phyloP scores from a whole-genome alignment of 345 rosid species.

The Ailanthus altissimus region DNA sequence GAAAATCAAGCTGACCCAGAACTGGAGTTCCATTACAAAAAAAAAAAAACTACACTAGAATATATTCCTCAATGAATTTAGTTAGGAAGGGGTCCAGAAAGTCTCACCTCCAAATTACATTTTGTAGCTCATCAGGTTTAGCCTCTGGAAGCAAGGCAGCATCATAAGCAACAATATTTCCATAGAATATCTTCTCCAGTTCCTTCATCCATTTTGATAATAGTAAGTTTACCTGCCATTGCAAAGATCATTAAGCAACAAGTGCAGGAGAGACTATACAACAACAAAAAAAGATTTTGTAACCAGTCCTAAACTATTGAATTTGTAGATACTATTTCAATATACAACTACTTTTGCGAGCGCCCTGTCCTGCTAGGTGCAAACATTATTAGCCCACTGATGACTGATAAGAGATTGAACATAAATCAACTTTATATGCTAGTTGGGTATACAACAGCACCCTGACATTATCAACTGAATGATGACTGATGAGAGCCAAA shows the following conservation, averaged over 20 bases:
- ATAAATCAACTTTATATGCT: not conserved
- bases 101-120: slow-evolving; percentile 77
- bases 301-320: not conserved
- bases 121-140: slow-evolving; percentile 63
- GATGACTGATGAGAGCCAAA: not conserved
- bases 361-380: not conserved
- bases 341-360: not conserved
- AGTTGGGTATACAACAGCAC: not conserved
- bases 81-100: not conserved
- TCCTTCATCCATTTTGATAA: slow-evolving; percentile 95
- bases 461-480: not conserved
- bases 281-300: not conserved
- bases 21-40: not conserved
- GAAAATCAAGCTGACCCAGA: slow-evolving; percentile 1
- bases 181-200: slow-evolving; percentile 90
- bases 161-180: slow-evolving; percentile 89
- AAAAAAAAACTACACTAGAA: not conserved
- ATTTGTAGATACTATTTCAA: not conserved
- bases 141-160: slow-evolving; percentile 86
- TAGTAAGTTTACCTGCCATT: slow-evolving; percentile 78
- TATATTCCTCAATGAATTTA: not conserved
- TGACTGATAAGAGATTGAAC: slow-evolving; percentile 3
- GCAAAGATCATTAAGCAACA: slow-evolving; percentile 16
- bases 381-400: not conserved
- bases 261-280: not conserved